phyloP scores from a whole-genome alignment of 1,284 basidiomycete species.

The Schizophyllum amplum region DNA sequence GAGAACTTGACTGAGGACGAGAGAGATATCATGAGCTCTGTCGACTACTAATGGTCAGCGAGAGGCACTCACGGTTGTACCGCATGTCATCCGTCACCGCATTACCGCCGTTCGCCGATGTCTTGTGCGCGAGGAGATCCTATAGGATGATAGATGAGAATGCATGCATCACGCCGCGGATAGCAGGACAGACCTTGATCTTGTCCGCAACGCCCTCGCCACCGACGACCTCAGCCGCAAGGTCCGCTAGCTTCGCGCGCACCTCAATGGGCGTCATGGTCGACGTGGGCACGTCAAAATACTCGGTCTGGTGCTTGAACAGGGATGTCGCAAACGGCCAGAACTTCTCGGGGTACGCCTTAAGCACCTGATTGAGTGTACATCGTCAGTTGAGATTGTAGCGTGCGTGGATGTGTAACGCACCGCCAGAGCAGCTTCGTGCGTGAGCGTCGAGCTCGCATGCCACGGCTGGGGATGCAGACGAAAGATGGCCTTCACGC shows the following conservation, averaged over 20 bases:
- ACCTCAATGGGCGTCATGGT: slow-evolving; percentile 66
- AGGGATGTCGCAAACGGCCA: slow-evolving; percentile 66
- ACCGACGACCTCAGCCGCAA: slow-evolving; percentile 42
- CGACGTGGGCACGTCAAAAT: slow-evolving; percentile 73
- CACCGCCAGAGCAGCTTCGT: slow-evolving; percentile 81
- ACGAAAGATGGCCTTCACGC: slow-evolving; percentile 74
- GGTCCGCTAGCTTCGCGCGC: slow-evolving; percentile 62
- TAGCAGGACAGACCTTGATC: neutral
- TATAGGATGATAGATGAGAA: neutral
- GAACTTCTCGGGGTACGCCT: slow-evolving; percentile 66
- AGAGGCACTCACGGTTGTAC: slow-evolving; percentile 56
- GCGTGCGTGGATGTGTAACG: slow-evolving; percentile 17
- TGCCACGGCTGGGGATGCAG: slow-evolving; percentile 86
- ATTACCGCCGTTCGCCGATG: slow-evolving; percentile 65
- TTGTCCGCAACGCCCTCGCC: slow-evolving; percentile 26
- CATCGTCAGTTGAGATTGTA: neutral
- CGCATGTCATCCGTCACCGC: slow-evolving; percentile 80
- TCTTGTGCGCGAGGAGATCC: slow-evolving; percentile 49
- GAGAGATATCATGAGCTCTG: neutral
- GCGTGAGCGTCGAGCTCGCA: slow-evolving; percentile 61
- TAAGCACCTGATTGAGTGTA: slow-evolving; percentile 38
- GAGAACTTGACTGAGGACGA: slow-evolving; percentile 67
- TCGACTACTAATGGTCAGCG: neutral
- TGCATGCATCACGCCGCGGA: neutral
- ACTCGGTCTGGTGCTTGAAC: slow-evolving; percentile 69